Evolutionary conservation across 116 monocot genomes (phyloP).

Genomic region (Posidonia oceanica): DNA sequence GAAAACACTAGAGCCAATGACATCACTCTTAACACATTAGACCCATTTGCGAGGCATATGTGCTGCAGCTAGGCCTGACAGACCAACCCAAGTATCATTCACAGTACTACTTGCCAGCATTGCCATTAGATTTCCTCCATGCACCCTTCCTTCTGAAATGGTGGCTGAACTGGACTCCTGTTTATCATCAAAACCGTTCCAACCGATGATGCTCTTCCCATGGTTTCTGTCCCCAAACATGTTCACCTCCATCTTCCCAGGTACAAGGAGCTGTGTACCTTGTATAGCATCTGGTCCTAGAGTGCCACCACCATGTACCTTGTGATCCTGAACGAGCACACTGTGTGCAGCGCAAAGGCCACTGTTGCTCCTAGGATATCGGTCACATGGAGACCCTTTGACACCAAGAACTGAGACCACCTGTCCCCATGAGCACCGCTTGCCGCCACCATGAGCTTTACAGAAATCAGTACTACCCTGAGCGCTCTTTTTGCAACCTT

Average conservation of each 20-base stretch:
- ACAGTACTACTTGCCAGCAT: slow-evolving; percentile 1
- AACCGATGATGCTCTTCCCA: neutral
- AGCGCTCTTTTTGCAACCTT: slow-evolving; percentile 69
- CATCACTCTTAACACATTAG: neutral
- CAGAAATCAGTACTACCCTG: slow-evolving; percentile 80
- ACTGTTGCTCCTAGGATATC: slow-evolving; percentile 40
- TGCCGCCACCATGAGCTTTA: slow-evolving; percentile 83
- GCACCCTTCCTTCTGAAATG: slow-evolving; percentile 44
- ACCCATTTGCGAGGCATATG: slow-evolving; percentile 12
- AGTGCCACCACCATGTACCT: slow-evolving; percentile 53
- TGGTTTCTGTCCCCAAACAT: neutral
- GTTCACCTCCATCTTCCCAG: neutral
- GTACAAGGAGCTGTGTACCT: neutral
- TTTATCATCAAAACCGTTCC: slow-evolving; percentile 4
- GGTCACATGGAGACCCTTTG: slow-evolving; percentile 27
- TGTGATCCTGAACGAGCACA: slow-evolving; percentile 44
- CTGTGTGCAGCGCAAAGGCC: slow-evolving; percentile 52
- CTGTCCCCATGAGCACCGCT: slow-evolving; percentile 61
- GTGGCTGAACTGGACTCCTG: neutral
- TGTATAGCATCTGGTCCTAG: neutral
- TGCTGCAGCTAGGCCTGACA: neutral
- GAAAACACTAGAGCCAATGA: neutral
- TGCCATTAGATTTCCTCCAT: slow-evolving; percentile 42
- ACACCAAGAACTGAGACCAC: slow-evolving; percentile 18
- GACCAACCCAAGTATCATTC: slow-evolving; percentile 13